Conservation (phyloP, 768 basidiomycete species). For the Panellus pusillus region DNA sequence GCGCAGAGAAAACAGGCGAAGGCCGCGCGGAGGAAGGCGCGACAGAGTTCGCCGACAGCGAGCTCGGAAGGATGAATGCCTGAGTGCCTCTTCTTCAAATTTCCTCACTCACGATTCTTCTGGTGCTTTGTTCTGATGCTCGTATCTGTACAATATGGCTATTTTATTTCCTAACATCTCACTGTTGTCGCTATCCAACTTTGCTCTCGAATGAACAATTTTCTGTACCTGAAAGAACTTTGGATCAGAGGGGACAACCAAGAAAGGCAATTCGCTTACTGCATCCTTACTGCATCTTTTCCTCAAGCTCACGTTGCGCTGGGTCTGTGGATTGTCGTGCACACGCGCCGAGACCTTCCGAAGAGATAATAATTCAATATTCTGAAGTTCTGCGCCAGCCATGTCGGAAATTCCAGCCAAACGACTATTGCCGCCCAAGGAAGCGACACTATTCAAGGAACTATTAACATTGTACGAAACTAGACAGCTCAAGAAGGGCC, state of each 20-base stretch:
- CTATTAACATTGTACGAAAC: constrained; percentile 86
- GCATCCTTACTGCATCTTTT: neutral
- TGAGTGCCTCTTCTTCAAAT: neutral
- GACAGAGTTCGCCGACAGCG: constrained; percentile 8
- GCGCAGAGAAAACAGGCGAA: constrained; percentile 14
- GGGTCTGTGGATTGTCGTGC: neutral
- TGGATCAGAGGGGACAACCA: neutral
- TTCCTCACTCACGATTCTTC: neutral
- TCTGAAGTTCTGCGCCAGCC: neutral
- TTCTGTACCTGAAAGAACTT: neutral
- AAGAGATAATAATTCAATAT: neutral
- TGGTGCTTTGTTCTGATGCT: no score
- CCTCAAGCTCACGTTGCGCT: neutral
- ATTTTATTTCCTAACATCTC: constrained; percentile 10
- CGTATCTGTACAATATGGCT: neutral
- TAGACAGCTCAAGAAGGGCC: constrained; percentile 83
- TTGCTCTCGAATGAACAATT: constrained; percentile 15
- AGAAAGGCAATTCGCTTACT: constrained; percentile 2
- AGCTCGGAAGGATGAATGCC: constrained; percentile 12
- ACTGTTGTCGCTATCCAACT: constrained; percentile 10
- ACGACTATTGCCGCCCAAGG: constrained; percentile 75
- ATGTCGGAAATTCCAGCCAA: constrained; percentile 38
- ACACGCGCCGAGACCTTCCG: neutral
- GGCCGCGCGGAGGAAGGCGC: constrained; percentile 7
- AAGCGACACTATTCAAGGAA: constrained; percentile 83